Evolutionary conservation across 441 rosid genomes (phyloP).

Genomic region (Euphorbia schlechtendalii): DNA sequence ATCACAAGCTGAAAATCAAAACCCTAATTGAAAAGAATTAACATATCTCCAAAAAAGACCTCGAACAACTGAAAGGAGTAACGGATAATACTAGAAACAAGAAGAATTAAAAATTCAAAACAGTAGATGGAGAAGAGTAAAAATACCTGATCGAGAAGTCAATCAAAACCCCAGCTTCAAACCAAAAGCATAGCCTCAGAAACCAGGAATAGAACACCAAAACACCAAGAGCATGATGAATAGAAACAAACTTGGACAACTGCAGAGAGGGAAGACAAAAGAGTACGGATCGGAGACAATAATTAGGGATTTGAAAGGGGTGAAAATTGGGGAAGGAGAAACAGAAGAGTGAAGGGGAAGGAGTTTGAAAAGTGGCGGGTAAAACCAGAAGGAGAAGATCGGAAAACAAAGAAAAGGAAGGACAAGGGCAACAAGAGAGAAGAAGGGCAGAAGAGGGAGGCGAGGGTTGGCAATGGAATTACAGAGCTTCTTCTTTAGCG

Average conservation of each 20-base stretch:
- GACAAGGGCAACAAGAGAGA: slow-evolving; percentile 15
- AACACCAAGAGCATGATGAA: not conserved
- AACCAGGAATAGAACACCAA: not conserved
- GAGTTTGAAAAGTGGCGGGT: slow-evolving; percentile 43
- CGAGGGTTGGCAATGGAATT: slow-evolving; percentile 44
- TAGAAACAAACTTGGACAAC: not conserved
- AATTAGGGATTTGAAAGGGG: slow-evolving; percentile 5
- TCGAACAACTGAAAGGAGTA: slow-evolving; percentile 10
- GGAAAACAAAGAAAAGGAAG: slow-evolving; percentile 25
- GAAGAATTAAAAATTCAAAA: not conserved
- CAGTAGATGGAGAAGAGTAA: not conserved
- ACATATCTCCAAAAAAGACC: not conserved
- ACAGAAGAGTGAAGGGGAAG: not conserved
- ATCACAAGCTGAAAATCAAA: not conserved
- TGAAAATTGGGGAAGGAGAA: not conserved
- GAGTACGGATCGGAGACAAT: slow-evolving; percentile 8
- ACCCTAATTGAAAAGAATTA: not conserved
- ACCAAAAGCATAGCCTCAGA: not conserved
- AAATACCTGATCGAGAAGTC: slow-evolving; percentile 7
- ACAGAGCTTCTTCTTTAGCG: slow-evolving; percentile 7
- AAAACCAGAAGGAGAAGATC: slow-evolving; percentile 27
- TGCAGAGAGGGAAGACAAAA: slow-evolving; percentile 6
- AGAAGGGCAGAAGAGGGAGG: slow-evolving; percentile 58
- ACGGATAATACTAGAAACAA: slow-evolving; percentile 14
- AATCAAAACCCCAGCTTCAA: slow-evolving; percentile 10